phyloP scores from a whole-genome alignment of 2,329 filamentous ascomycete genomes.

The Leptographium wingfieldii region DNA sequence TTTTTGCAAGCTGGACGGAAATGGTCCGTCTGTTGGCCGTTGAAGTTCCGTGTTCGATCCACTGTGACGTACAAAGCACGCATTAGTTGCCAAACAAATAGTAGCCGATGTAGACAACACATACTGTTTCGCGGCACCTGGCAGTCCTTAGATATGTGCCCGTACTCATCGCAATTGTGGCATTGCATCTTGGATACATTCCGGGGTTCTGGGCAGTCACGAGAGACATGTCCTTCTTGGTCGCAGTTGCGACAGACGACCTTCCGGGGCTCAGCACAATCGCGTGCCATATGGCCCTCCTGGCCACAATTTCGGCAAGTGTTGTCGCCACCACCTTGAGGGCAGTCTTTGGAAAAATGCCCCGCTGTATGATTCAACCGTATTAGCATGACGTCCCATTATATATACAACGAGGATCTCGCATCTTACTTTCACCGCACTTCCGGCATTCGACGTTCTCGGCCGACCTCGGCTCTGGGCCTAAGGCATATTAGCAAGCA shows the following conservation, averaged over 20 bases:
- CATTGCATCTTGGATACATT: constrained; percentile 41
- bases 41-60: constrained; percentile 43
- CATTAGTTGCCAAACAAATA: background rate
- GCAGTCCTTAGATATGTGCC: constrained; percentile 36
- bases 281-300: constrained; percentile 47
- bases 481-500: constrained; percentile 23
- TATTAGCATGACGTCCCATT: background rate
- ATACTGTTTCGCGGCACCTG: constrained; percentile 43
- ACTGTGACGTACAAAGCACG: constrained; percentile 16
- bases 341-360: constrained; percentile 52
- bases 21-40: constrained; percentile 39
- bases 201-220: constrained; percentile 43
- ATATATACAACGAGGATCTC: constrained; percentile 12
- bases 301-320: constrained; percentile 51
- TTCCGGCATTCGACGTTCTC: constrained; percentile 53
- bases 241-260: constrained; percentile 48
- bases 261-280: constrained; percentile 41
- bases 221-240: constrained; percentile 43
- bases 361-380: constrained; percentile 30
- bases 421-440: constrained; percentile 41
- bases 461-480: constrained; percentile 46
- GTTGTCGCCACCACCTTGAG: constrained; percentile 42
- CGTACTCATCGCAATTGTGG: constrained; percentile 42
- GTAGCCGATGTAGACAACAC: constrained; percentile 11
- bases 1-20: constrained; percentile 25